Percentiles rank a stretch among this genome's conserved stretches.
Evolutionary conservation across 169 alveolate species (phyloP).

Genomic region (Plasmodium coatneyi): DNA sequence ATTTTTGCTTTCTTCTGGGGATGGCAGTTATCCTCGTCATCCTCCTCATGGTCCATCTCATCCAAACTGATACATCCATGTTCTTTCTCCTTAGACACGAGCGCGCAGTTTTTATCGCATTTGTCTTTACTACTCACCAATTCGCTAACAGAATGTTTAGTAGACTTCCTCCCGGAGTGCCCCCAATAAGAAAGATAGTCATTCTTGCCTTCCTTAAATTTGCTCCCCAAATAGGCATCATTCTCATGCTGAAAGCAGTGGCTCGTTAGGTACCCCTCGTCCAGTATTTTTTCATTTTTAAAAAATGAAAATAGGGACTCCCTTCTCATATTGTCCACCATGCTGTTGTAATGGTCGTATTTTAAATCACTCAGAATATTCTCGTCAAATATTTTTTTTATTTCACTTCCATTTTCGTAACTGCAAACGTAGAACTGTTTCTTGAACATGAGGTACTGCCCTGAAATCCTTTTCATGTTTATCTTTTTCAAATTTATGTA

Average conservation of each 20-base stretch:
- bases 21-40: not conserved
- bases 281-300: slow-evolving; percentile 39
- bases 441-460: slow-evolving; percentile 85
- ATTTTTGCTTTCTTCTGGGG: not conserved
- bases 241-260: not conserved
- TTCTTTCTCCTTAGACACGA: not conserved
- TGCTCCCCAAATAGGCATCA: not conserved
- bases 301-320: slow-evolving; percentile 55
- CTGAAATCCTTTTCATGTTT: slow-evolving; percentile 78
- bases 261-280: slow-evolving; percentile 33
- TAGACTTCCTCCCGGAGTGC: not conserved
- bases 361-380: slow-evolving; percentile 42
- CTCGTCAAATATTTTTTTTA: slow-evolving; percentile 62
- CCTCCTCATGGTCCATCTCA: not conserved
- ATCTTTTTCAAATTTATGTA: slow-evolving; percentile 78
- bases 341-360: slow-evolving; percentile 5
- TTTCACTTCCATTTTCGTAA: slow-evolving; percentile 32
- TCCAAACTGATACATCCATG: not conserved
- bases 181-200: not conserved
- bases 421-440: slow-evolving; percentile 57
- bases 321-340: slow-evolving; percentile 22
- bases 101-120: not conserved
- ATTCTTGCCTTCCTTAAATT: not conserved
- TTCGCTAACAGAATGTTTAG: not conserved
- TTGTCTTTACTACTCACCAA: not conserved